Base-by-base conservation (phyloP, 805 yeast genomes). In the Kodamaea leandrae region DNA sequence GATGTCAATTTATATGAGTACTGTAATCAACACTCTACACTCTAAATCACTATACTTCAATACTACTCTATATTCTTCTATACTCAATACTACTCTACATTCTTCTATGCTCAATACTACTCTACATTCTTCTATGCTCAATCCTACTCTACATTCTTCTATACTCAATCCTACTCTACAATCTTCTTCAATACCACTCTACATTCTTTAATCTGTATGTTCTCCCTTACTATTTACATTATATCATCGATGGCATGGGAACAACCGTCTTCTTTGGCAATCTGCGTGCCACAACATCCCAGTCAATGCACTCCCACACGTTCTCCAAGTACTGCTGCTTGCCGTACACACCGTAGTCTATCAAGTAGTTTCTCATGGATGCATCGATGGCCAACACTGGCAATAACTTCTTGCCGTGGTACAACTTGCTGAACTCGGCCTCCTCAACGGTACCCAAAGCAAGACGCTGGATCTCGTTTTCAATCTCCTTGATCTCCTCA, bases 321-420 rank as follows among this genome's bases (percentile, higher is more conserved):
- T 68, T 68, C 42, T 64, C 71, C 53, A 69, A 61, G 50, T 67
- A 70, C 41, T 59, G 57, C 48, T 59, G 63, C 72, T 76, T 58
- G 54, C 72, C 69, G 57, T 72, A 83, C 9, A 83, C 85, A 41
- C 95, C 95, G 53, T 83, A 86, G 61, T 86, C 93, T 45, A 76
- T 64, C 37, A 84, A 60, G 68, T 82, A 86, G 41, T 78, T 77
- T 50, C 82, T 77, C 50, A 86, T 84, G 32, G 86, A 79, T 4
- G 79, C 83, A 59, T 85, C 91, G 35, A 86, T 71, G 16, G 86
- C 82, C 41, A 86, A 64, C 29, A 86, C 60, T 4, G 95, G 93
- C 38, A 76, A 64, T 52, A 58, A 64, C 55, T 58, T 69, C 52
- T 60, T 61, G 50, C 66, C 70, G 16, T 59, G 52, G 49, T 45